A percentile compares a stretch with the other conserved stretches of the same genome.
Evolutionary conservation across 345 rosid genomes (phyloP).

Genomic region (Eutrema yunnanense): DNA sequence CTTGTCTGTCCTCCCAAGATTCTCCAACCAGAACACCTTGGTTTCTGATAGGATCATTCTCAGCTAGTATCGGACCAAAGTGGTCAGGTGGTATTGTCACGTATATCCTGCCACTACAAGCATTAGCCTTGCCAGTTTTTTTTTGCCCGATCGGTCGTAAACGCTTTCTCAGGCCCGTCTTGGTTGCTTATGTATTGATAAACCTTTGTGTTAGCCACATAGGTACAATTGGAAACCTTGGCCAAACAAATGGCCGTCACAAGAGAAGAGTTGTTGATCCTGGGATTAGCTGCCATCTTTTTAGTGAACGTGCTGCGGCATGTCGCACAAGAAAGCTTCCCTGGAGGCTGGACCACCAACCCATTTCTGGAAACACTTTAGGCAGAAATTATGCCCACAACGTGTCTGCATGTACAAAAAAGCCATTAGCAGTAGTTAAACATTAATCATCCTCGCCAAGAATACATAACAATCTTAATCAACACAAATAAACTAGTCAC

Average conservation of each 20-base stretch:
- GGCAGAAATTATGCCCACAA: slow-evolving; percentile 78
- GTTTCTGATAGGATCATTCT: slow-evolving; percentile 55
- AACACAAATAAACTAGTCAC: no score
- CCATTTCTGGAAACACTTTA: slow-evolving; percentile 69
- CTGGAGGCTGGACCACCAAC: slow-evolving; percentile 35
- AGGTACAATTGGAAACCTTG: slow-evolving; percentile 24
- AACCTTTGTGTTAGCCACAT: slow-evolving; percentile 13
- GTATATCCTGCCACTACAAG: slow-evolving; percentile 63
- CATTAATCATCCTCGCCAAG: neutral
- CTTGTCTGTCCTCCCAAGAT: slow-evolving; percentile 51
- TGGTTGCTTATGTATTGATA: slow-evolving; percentile 44
- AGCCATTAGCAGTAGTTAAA: neutral
- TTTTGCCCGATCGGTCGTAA: slow-evolving; percentile 50
- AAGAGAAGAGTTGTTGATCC: slow-evolving; percentile 52
- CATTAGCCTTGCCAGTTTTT: slow-evolving; percentile 61
- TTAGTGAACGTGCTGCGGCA: slow-evolving; percentile 48
- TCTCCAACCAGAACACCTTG: slow-evolving; percentile 71
- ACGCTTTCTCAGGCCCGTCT: slow-evolving; percentile 62
- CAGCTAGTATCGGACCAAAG: slow-evolving; percentile 65
- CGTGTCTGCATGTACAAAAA: slow-evolving; percentile 46
- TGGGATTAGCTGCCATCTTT: slow-evolving; percentile 44
- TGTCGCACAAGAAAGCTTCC: slow-evolving; percentile 46
- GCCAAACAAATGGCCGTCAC: slow-evolving; percentile 65
- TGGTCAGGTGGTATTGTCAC: slow-evolving; percentile 56
- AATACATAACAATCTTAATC: no score